Evolutionary conservation across 2,329 filamentous ascomycete genomes (phyloP).

Genomic region (Fusarium nodosum): DNA sequence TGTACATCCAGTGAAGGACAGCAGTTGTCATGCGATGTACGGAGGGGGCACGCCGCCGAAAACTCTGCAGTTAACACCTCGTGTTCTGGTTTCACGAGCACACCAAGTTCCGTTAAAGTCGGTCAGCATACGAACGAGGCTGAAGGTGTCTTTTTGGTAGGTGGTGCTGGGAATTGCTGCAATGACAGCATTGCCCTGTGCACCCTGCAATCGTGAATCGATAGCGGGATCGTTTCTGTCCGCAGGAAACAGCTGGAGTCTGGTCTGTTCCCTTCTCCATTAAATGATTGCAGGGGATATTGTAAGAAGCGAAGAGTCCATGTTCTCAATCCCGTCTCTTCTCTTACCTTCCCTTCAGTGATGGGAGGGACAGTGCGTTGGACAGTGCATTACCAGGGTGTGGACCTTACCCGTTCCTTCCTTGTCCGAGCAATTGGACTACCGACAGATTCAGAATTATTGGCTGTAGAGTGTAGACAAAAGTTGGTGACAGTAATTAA

Average conservation of each 20-base stretch:
- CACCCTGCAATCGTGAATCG: constrained; percentile 31
- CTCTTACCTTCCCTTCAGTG: constrained; percentile 10
- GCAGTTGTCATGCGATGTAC: constrained; percentile 39
- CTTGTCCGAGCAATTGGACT: constrained; percentile 26
- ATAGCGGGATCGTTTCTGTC: constrained; percentile 32
- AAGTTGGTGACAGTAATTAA: constrained; percentile 18
- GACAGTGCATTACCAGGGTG: constrained; percentile 34
- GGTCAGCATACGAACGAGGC: constrained; percentile 36
- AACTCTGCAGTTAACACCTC: constrained; percentile 31
- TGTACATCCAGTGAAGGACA: constrained; percentile 10
- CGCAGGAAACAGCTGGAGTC: constrained; percentile 32
- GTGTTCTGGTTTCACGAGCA: constrained; percentile 31
- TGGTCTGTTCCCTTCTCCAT: constrained; percentile 36
- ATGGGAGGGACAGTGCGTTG: constrained; percentile 30
- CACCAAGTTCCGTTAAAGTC: constrained; percentile 36
- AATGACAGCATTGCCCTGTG: constrained; percentile 37
- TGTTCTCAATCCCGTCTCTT: constrained; percentile 12
- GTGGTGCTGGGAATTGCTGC: constrained; percentile 9
- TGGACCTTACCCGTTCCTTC: constrained; percentile 33
- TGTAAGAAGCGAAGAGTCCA: constrained; percentile 25
- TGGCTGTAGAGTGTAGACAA: background rate
- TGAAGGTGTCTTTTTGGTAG: constrained; percentile 19
- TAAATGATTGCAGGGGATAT: constrained; percentile 18
- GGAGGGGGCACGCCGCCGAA: constrained; percentile 41
- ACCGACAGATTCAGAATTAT: constrained; percentile 26